Base-by-base conservation (phyloP, 116 monocot species). In the Zostera marina region DNA sequence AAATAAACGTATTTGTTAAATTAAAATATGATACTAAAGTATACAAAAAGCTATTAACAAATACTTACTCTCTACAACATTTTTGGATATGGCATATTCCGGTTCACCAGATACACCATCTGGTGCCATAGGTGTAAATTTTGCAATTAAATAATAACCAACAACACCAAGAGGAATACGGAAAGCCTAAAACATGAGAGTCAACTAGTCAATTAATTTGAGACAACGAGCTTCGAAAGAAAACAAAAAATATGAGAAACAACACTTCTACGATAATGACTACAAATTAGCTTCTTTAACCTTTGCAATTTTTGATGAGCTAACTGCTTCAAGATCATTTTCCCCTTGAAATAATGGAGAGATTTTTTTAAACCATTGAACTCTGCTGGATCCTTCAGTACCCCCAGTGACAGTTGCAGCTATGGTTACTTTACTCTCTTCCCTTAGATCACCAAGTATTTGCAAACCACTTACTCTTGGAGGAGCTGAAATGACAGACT, bases 101-200 rank as follows among this genome's bases (percentile, higher is more conserved):
- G 98, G 76, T 70, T 85, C 86, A 66, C 98, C 98, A 55, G 76
- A 66, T 86, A 90, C 90, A 73, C 86, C 98, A 86, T 98, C 86
- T 63, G 85, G 74, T 19, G 89, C 76, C 76, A 85, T 78, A 59
- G 98, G 98, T 62, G 62, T 90, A 63, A 81, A 90, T 61, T 90
- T 98, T 53, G 86, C 86, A 72, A 79, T 83, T 61, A 98, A 73
- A 59, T 86, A 98, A 66, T 72, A 72, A 21, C 98, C 98, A 70
- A 90, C 77, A 72, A 83, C 98, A 64, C 81, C 74, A 23, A 90
- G 72, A 44, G 98, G 90, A 64, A 98, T 58, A 24, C 98, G 85
- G 70, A 98, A 86, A 66, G 82, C 76, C 98, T 98, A 70, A 68
- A 66, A 2, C 8, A 41, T 12, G 25, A 13, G 8, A 45, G 8